phyloP scores from a whole-genome alignment of 2,329 filamentous ascomycete species.

The Rhinocladiella mackenziei region DNA sequence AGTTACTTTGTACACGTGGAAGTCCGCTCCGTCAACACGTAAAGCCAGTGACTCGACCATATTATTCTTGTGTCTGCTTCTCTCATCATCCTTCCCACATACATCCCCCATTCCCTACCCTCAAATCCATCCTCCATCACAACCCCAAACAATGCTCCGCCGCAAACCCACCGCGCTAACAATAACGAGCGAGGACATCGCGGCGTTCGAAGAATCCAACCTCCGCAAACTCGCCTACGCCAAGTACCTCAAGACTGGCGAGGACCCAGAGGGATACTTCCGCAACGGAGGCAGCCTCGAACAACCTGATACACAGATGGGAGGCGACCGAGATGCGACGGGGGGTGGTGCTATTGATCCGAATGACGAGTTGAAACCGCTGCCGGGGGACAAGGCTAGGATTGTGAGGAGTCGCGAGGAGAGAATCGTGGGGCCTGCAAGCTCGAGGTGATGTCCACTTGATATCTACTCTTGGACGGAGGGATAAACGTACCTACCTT shows the following conservation, averaged over 20 bases:
- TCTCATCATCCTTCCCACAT: background rate
- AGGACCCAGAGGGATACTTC: conserved; percentile 29
- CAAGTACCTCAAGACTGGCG: conserved; percentile 27
- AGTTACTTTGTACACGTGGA: too few relatives aligned
- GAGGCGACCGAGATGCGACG: conserved; percentile 13
- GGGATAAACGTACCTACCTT: too few relatives aligned
- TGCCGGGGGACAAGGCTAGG: conserved; percentile 47
- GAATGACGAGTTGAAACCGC: conserved; percentile 49
- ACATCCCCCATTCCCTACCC: too few relatives aligned
- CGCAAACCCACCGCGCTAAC: conserved; percentile 50
- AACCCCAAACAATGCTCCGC: conserved; percentile 45
- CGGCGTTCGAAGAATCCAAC: conserved; percentile 42
- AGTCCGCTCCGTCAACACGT: too few relatives aligned
- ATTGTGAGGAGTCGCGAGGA: conserved; percentile 47
- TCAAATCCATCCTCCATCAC: background rate
- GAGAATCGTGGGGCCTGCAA: conserved; percentile 35
- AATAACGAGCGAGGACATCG: conserved; percentile 47
- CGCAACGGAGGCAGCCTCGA: conserved; percentile 19
- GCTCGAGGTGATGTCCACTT: conserved; percentile 5
- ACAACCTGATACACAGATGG: conserved; percentile 12
- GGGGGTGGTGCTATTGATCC: conserved; percentile 39
- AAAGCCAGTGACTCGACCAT: too few relatives aligned
- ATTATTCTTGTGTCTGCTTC: background rate
- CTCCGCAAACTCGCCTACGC: conserved; percentile 23
- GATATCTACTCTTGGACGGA: too few relatives aligned